phyloP scores from a whole-genome alignment of 306 rosid species.

The Psophocarpus tetragonolobus region DNA sequence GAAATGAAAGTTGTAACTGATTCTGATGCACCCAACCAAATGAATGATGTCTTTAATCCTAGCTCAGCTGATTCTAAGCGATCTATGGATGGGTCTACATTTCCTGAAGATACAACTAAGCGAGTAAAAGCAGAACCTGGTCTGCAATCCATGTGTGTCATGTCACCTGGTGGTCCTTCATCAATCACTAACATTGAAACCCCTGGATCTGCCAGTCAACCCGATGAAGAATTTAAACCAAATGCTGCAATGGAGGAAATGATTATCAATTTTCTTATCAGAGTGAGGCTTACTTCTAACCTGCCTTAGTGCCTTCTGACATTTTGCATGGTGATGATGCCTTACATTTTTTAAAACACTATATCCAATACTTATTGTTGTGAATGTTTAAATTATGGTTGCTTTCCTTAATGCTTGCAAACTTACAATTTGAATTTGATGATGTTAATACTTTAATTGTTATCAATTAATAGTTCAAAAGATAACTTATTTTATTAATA shows the following conservation, averaged over 20 bases:
- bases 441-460: not conserved
- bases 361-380: slow-evolving; percentile 19
- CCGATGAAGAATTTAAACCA: slow-evolving; percentile 99
- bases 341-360: slow-evolving; percentile 5
- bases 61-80: slow-evolving; percentile 78
- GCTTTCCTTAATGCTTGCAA: not conserved
- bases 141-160: slow-evolving; percentile 80
- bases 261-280: slow-evolving; percentile 93
- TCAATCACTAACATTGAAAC: slow-evolving; percentile 91
- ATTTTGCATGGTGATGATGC: slow-evolving; percentile 21
- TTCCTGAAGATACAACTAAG: slow-evolving; percentile 87
- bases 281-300: slow-evolving; percentile 64
- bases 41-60: slow-evolving; percentile 67
- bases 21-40: slow-evolving; percentile 67
- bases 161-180: slow-evolving; percentile 98
- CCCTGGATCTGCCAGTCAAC: slow-evolving; percentile 91
- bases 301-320: slow-evolving; percentile 22
- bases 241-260: slow-evolving; percentile 99
- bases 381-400: slow-evolving; percentile 18
- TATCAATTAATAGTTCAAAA: not conserved
- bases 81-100: slow-evolving; percentile 78
- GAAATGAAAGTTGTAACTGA: slow-evolving; percentile 84
- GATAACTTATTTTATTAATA: slow-evolving; percentile 21
- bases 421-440: slow-evolving; percentile 23
- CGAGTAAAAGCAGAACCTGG: slow-evolving; percentile 98